Percentiles rank a stretch among this genome's conserved stretches.
Conservation (phyloP, 805 yeast genomes). For the Zygoascus bituminiphila region DNA sequence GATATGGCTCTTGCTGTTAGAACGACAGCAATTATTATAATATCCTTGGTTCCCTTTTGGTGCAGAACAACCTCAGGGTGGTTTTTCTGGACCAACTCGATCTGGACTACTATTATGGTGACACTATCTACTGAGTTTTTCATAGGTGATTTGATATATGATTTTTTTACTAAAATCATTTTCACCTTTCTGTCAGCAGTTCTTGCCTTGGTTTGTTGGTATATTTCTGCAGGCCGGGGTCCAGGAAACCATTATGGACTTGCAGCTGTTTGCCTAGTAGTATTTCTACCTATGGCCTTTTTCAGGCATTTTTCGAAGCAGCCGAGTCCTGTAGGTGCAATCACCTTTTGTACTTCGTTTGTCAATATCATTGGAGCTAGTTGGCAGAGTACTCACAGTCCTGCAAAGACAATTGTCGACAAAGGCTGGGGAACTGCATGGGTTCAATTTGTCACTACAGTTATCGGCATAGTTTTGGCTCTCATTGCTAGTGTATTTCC, state of each 20-base stretch:
- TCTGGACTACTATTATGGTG: conserved; percentile 29
- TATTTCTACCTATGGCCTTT: conserved; percentile 21
- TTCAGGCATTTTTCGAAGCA: conserved; percentile 27
- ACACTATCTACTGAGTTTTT: conserved; percentile 24
- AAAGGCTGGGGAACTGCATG: conserved; percentile 28
- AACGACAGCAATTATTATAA: conserved; percentile 19
- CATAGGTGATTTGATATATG: conserved; percentile 29
- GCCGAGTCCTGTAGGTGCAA: conserved; percentile 23
- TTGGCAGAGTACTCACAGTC: conserved; percentile 23
- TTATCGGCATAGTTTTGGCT: conserved; percentile 25
- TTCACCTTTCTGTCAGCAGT: conserved; percentile 27
- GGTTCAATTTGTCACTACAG: conserved; percentile 28
- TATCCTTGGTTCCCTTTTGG: conserved; percentile 22
- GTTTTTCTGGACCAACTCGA: conserved; percentile 19
- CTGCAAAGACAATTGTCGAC: conserved; percentile 16
- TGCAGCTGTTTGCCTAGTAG: conserved; percentile 24
- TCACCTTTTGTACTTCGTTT: conserved; percentile 24
- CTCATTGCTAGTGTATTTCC: conserved; percentile 28
- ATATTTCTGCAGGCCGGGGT: conserved; percentile 28
- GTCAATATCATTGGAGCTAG: conserved; percentile 28
- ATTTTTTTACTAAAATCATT: conserved; percentile 20
- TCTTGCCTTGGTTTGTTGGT: conserved; percentile 30
- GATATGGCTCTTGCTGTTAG: conserved; percentile 21
- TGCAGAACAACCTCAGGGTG: conserved; percentile 20
- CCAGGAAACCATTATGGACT: conserved; percentile 28